Evolutionary conservation across 2,329 filamentous ascomycete species (phyloP).

Genomic region (Lasiodiplodia sp.): DNA sequence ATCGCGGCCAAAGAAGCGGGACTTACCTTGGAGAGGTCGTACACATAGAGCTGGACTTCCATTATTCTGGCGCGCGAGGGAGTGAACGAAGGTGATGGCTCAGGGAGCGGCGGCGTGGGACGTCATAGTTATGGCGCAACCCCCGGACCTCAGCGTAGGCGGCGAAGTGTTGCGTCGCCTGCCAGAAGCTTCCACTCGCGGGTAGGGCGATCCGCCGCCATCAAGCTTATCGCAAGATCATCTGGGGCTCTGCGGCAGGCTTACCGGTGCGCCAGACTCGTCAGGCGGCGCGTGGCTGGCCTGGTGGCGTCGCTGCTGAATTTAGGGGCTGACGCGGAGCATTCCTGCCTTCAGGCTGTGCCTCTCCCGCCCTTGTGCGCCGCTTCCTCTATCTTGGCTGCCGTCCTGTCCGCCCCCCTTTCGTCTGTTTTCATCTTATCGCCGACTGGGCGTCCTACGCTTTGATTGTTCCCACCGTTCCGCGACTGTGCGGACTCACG

Average conservation of each 20-base stretch:
- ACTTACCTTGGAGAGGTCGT: constrained; percentile 56
- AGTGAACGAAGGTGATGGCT: background rate
- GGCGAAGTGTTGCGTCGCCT: constrained; percentile 20
- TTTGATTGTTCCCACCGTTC: background rate
- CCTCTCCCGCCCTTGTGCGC: background rate
- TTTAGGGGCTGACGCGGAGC: constrained; percentile 15
- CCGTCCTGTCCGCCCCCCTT: constrained; percentile 6
- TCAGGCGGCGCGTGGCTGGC: constrained; percentile 8
- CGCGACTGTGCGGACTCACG: constrained; percentile 23
- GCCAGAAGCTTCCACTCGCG: constrained; percentile 25
- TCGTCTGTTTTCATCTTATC: constrained; percentile 3
- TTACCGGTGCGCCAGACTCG: background rate
- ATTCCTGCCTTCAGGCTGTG: constrained; percentile 12
- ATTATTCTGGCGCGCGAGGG: constrained; percentile 39
- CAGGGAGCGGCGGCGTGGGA: constrained; percentile 4
- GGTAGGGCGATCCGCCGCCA: background rate
- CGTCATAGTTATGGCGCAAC: background rate
- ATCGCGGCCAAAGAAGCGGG: constrained; percentile 6
- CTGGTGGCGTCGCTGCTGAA: background rate
- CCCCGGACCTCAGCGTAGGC: background rate
- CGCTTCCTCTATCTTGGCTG: background rate
- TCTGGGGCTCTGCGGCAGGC: constrained; percentile 24
- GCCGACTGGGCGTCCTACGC: background rate
- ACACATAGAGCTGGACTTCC: constrained; percentile 60
- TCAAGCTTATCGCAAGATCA: constrained; percentile 25